A percentile compares a stretch with the other conserved stretches of the same genome.
Evolutionary conservation across 78 protist genomes (phyloP).

Genomic region (Thecamonas trahens): DNA sequence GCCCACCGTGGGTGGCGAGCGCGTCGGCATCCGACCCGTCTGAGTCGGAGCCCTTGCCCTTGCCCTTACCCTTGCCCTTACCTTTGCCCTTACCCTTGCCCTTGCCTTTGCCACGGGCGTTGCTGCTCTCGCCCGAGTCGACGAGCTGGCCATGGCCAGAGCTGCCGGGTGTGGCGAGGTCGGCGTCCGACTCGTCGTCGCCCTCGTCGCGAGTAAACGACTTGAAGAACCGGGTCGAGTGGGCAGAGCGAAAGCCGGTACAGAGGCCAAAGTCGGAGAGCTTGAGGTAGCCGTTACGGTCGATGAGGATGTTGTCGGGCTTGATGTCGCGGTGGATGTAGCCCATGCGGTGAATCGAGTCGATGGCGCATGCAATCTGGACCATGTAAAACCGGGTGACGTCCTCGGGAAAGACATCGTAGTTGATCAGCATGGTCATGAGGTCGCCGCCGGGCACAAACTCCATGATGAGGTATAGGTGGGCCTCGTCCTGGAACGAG

Average conservation of each 20-base stretch:
- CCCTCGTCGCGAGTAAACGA: no score
- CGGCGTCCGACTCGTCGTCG: no score
- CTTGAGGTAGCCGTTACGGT: slow-evolving; percentile 18
- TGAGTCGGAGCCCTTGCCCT: neutral
- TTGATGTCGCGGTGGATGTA: slow-evolving; percentile 86
- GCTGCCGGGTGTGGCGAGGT: no score
- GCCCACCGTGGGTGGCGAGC: neutral
- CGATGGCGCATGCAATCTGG: slow-evolving; percentile 72
- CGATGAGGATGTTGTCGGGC: slow-evolving; percentile 77
- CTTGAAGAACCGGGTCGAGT: neutral
- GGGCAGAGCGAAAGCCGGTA: slow-evolving; percentile 5
- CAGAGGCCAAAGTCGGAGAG: slow-evolving; percentile 55
- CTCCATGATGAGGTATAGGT: slow-evolving; percentile 47
- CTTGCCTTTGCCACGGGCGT: neutral
- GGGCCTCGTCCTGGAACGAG: slow-evolving; percentile 57
- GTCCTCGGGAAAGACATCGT: slow-evolving; percentile 28
- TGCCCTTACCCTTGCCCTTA: neutral
- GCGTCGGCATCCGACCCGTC: neutral
- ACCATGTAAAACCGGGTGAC: slow-evolving; percentile 72
- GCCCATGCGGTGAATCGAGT: slow-evolving; percentile 64
- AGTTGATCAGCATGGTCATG: neutral
- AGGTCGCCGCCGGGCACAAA: slow-evolving; percentile 39
- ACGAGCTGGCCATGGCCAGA: neutral
- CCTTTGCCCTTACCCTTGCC: neutral
- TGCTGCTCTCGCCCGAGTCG: neutral